These are phyloP conservation scores for Ogataea methylovora DNA, from an alignment of 805 yeast species.

Conservation along the genomic window DNA sequence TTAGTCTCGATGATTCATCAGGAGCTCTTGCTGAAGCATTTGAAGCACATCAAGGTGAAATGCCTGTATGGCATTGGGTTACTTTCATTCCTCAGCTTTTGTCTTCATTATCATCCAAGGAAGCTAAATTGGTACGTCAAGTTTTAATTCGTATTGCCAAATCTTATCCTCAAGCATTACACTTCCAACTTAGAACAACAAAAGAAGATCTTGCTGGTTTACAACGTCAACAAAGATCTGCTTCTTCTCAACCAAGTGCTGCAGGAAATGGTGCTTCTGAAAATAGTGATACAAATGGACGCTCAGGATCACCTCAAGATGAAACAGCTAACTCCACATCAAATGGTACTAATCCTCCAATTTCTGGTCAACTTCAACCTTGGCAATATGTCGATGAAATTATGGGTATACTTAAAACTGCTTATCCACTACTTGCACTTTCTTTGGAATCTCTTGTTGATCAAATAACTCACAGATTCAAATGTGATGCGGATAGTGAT, in stretches of 20 bases:
- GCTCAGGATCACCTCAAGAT: slow-evolving; percentile 3
- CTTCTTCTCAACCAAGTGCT: slow-evolving; percentile 3
- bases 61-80: slow-evolving; percentile 99
- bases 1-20: slow-evolving; percentile 79
- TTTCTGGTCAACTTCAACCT: slow-evolving; percentile 47
- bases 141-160: slow-evolving; percentile 89
- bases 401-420: slow-evolving; percentile 92
- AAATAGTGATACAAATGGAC: slow-evolving; percentile 3
- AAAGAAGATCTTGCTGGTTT: slow-evolving; percentile 87
- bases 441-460: slow-evolving; percentile 93
- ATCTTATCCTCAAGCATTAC: slow-evolving; percentile 94
- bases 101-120: slow-evolving; percentile 83
- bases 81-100: slow-evolving; percentile 92
- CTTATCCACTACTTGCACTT: slow-evolving; percentile 87
- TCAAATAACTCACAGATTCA: slow-evolving; percentile 89
- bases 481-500: slow-evolving; percentile 91
- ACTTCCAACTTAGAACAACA: slow-evolving; percentile 91
- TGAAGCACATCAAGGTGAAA: slow-evolving; percentile 89
- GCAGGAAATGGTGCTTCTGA: slow-evolving; percentile 2
- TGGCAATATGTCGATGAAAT: slow-evolving; percentile 92
- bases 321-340: slow-evolving; percentile 1
- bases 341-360: slow-evolving; percentile 2
- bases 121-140: slow-evolving; percentile 82
- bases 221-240: slow-evolving; percentile 51
- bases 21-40: slow-evolving; percentile 83